Base-by-base conservation (phyloP, 2,329 filamentous ascomycete genomes). In the Colletotrichum eremochloae region DNA sequence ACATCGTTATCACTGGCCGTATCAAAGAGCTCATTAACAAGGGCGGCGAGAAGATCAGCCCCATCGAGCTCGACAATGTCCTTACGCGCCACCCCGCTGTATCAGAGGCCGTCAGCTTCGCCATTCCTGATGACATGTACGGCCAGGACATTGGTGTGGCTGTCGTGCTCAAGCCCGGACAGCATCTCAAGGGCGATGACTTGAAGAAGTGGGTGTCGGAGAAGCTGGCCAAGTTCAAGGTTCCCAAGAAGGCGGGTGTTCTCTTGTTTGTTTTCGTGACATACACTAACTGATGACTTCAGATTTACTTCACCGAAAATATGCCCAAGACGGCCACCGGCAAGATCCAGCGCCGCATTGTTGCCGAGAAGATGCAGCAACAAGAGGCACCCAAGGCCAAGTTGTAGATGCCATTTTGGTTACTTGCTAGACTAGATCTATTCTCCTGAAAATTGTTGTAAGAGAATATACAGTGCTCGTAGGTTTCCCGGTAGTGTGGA, bases 21-120 rank as follows among this genome's bases (percentile, higher is more conserved):
- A 97, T 97, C 84, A 97, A 97, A 86, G 94, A 97, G 83, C 86
- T 97, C 64, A 97, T 97, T 86, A 95, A 95, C 83, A 95, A 96
- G 83, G 94, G 93, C 67, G 94, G 94, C 72, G 94, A 97, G 84
- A 96, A 96, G 85, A 96, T 97, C 79, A 93, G 91, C 75, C 94
- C 94, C 1, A 95, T 96, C 67, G 94, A 97, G 83, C 86, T 97
- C 44, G 94, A 97, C 85, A 97, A 97, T 76, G 90, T 93, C 15
- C 85, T 97, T 38, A 87, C 92, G n/a, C 88, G 92, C 69, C 90
- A 96, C 79, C 89, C 92, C 12, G 88, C 90, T 46, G 88, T 96
- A 1, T 87, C 88, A 2, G 94, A 97, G 82, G 94, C 93, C 5
- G 94, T 96, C 50, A 93, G 92, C 81, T 97, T 97, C 79, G 93